Percentiles rank a stretch among this genome's conserved stretches.
Conservation (phyloP, 2,329 filamentous ascomycete genomes). For the Dryadomyces quercus-mongolicae region DNA sequence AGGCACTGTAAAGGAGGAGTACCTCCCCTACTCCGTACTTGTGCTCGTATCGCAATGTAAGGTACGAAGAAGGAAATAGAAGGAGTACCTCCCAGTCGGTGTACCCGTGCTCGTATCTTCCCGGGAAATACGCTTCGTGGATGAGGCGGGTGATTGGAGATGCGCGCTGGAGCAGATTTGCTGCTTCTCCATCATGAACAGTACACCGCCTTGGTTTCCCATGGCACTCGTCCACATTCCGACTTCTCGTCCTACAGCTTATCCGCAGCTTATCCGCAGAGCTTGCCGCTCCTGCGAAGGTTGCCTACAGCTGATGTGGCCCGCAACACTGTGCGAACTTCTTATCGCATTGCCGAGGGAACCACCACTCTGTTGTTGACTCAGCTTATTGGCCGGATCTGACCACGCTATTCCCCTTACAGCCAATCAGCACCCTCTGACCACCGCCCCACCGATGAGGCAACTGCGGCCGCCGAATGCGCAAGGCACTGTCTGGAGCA, state of each 20-base stretch:
- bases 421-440: slow-evolving; percentile 12
- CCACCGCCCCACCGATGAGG: slow-evolving; percentile 13
- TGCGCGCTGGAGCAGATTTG: too few species aligned
- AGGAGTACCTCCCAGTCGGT: too few species aligned
- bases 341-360: slow-evolving; percentile 18
- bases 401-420: slow-evolving; percentile 15
- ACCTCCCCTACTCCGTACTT: too few species aligned
- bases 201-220: background rate
- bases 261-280: background rate
- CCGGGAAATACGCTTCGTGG: too few species aligned
- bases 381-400: slow-evolving; percentile 14
- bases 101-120: too few species aligned
- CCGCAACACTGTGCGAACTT: slow-evolving; percentile 9
- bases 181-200: too few species aligned
- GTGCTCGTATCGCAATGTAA: background rate
- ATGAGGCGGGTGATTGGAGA: too few species aligned
- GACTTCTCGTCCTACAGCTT: too few species aligned
- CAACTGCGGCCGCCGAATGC: slow-evolving; percentile 13
- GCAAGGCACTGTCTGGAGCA: slow-evolving; percentile 6
- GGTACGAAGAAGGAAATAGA: background rate
- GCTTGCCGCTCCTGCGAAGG: background rate
- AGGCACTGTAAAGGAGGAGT: background rate
- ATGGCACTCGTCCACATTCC: too few species aligned
- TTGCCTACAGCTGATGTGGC: background rate
- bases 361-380: slow-evolving; percentile 10